A percentile compares a stretch with the other conserved stretches of the same genome.
Evolutionary conservation across 1,284 basidiomycete species (phyloP).

Genomic region (Xanthoconium separans): DNA sequence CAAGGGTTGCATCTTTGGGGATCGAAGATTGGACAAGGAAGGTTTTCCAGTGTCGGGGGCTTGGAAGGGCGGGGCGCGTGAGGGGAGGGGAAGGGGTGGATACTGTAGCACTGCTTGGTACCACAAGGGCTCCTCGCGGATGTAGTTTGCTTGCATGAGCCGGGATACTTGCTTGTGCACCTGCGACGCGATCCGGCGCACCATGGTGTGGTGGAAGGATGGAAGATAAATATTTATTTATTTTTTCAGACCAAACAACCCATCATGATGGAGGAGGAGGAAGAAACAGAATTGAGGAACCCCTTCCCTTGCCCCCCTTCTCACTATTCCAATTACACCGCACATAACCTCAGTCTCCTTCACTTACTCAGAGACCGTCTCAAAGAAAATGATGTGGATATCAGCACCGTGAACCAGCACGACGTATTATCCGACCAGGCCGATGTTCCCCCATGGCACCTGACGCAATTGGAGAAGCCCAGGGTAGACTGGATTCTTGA

Average conservation of each 20-base stretch:
- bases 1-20: slow-evolving; percentile 53
- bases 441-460: slow-evolving; percentile 71
- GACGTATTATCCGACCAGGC: slow-evolving; percentile 62
- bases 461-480: slow-evolving; percentile 72
- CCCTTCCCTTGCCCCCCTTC: slow-evolving; percentile 82
- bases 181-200: slow-evolving; percentile 81
- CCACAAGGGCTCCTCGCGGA: slow-evolving; percentile 79
- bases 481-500: slow-evolving; percentile 81
- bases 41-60: slow-evolving; percentile 44
- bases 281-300: slow-evolving; percentile 73
- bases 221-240: not conserved
- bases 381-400: slow-evolving; percentile 35
- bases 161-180: slow-evolving; percentile 89
- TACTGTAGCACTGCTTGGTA: slow-evolving; percentile 83
- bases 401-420: slow-evolving; percentile 50
- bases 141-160: slow-evolving; percentile 69
- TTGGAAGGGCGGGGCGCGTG: slow-evolving; percentile 63
- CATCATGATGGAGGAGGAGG: slow-evolving; percentile 45
- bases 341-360: slow-evolving; percentile 66
- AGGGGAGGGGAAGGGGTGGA: slow-evolving; percentile 83
- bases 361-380: slow-evolving; percentile 55
- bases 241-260: not conserved
- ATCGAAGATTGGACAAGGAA: slow-evolving; percentile 34
- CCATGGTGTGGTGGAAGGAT: slow-evolving; percentile 48
- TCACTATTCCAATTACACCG: slow-evolving; percentile 69